Percentiles rank a stretch among this genome's conserved stretches.
Evolutionary conservation across 495 filamentous ascomycete species (phyloP).

Genomic region (Penicillium salamii): DNA sequence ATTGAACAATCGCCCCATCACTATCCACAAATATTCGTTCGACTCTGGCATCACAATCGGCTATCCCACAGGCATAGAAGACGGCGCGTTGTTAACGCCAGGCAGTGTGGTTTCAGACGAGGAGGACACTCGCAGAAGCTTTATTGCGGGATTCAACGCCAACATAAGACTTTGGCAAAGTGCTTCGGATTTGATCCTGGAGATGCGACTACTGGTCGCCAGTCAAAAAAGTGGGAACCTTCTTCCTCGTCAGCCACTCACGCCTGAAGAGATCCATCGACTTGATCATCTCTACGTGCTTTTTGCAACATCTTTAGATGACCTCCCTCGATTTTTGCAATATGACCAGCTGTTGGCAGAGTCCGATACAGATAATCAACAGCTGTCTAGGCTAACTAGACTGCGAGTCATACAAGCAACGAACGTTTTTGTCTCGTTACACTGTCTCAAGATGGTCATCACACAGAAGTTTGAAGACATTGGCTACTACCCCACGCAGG

Average conservation of each 20-base stretch:
- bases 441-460: constrained; percentile 28
- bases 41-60: constrained; percentile 23
- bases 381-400: constrained; percentile 1
- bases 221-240: constrained; percentile 2
- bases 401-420: constrained; percentile 21
- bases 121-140: constrained; percentile 5
- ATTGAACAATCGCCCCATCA: constrained; percentile 27
- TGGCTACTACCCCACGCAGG: constrained; percentile 4
- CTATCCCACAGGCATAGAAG: constrained; percentile 24
- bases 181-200: constrained; percentile 19
- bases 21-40: constrained; percentile 26
- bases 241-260: constrained; percentile 7
- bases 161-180: constrained; percentile 22
- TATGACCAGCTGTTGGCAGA: constrained; percentile 8
- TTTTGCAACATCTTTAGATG: constrained; percentile 20
- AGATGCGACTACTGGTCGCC: constrained; percentile 13
- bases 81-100: constrained; percentile 6
- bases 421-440: constrained; percentile 25
- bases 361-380: not conserved
- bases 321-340: constrained; percentile 15
- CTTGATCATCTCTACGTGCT: constrained; percentile 20
- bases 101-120: constrained; percentile 10
- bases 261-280: constrained; percentile 12
- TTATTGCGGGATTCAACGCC: constrained; percentile 20
- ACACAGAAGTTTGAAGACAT: constrained; percentile 27